Evolutionary conservation across 208 protist species (phyloP), one percentile per base, ranked within the genome.

Genomic region (Acanthamoeba culbertsoni): DNA sequence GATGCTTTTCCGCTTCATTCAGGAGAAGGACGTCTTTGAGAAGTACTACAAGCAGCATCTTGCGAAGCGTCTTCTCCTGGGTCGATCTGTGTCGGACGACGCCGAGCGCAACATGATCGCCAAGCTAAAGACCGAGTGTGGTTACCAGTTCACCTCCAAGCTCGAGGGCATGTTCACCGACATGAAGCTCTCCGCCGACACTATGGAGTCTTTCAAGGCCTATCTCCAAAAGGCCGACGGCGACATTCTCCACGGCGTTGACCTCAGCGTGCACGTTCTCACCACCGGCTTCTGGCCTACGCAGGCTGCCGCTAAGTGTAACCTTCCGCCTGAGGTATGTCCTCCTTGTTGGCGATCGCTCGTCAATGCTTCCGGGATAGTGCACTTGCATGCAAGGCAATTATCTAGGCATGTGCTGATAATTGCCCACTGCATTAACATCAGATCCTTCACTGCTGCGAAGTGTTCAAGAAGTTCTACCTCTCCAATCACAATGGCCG

Each of bases 1-100:
- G 43, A 94, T 95, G 28, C 55, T 98, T 2, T 98, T 98, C 82
- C 91, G 96, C 79, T 97, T 97, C 93, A 84, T 98, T 16, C 97
- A 98, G n/a, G 97, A 98, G 90, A 98, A 97, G 75, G 97, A 98
- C 89, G 96, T 98, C 0, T 98, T 98, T 68, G 95, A 98, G 88
- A 97, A 96, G 84, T 97, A 97, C 93, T 98, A 98, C 79, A 94
- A 62, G 8, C 93, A 96, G 40, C 96, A 95, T 79, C 94, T 98
- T 33, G 94, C 97, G 2, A 95, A 96, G n/a, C 90, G 97, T 10
- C 91, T 98, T 12, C 95, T 98, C 63, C 77, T 96, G 55, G 92
- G 93, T 28, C 93, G 82, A 10, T 96, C 93, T 18, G 88, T 92
- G n/a, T 94, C 84, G 5, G 97, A 98, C 37, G 97, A 98, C 55